phyloP scores from a whole-genome alignment of 2,329 filamentous ascomycete species.

The Didymella glomerata region DNA sequence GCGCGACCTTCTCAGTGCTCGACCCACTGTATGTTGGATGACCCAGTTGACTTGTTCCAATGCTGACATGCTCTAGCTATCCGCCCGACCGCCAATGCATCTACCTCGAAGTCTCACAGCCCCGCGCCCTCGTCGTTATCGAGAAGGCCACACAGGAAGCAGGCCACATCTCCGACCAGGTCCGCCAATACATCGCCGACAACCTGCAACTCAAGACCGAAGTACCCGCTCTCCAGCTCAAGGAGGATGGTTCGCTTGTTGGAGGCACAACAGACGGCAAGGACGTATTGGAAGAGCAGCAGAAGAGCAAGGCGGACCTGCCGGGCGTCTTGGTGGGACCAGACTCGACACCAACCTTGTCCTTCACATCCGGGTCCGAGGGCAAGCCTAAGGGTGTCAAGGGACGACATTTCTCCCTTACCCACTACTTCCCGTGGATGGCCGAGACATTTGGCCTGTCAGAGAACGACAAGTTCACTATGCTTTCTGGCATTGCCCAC shows the following conservation, averaged over 20 bases:
- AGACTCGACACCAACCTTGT: slow-evolving; percentile 79
- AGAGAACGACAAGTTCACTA: slow-evolving; percentile 77
- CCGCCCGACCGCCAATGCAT: slow-evolving; percentile 82
- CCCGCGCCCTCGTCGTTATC: slow-evolving; percentile 76
- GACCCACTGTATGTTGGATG: slow-evolving; percentile 72
- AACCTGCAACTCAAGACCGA: slow-evolving; percentile 76
- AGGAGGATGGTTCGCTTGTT: slow-evolving; percentile 73
- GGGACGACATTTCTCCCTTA: slow-evolving; percentile 84
- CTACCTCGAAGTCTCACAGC: slow-evolving; percentile 81
- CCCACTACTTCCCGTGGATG: slow-evolving; percentile 95
- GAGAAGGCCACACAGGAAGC: slow-evolving; percentile 74
- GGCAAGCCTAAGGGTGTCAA: slow-evolving; percentile 86
- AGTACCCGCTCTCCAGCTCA: slow-evolving; percentile 76
- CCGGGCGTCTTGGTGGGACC: slow-evolving; percentile 84
- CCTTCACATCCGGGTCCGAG: slow-evolving; percentile 71
- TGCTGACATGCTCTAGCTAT: slow-evolving; percentile 62
- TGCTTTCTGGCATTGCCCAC: slow-evolving; percentile 85
- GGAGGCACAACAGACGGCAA: slow-evolving; percentile 72
- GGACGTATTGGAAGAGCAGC: slow-evolving; percentile 70
- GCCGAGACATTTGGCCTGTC: slow-evolving; percentile 79
- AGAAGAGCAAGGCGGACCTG: slow-evolving; percentile 62
- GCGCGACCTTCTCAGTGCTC: slow-evolving; percentile 70
- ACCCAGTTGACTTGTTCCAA: not conserved
- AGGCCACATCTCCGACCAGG: slow-evolving; percentile 68
- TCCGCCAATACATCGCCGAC: slow-evolving; percentile 73